Conservation (phyloP, 805 yeast genomes). For the Starmerella bacillaris region DNA sequence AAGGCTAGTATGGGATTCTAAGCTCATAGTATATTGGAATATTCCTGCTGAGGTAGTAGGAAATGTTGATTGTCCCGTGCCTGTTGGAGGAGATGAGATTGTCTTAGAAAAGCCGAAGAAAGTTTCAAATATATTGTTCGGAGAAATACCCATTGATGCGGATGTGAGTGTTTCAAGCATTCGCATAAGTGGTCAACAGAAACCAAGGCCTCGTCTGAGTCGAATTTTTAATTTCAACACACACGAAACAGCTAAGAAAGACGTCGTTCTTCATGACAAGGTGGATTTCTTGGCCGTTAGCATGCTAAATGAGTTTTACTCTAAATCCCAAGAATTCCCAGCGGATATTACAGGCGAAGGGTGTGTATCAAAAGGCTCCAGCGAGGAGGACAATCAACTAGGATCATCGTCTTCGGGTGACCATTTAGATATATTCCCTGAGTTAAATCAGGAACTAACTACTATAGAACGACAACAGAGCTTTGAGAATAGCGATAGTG, state of each 20-base stretch:
- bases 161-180: slow-evolving; percentile 15
- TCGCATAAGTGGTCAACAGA: slow-evolving; percentile 10
- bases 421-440: too few species aligned
- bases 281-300: slow-evolving; percentile 22
- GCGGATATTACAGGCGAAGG: too few species aligned
- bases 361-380: too few species aligned
- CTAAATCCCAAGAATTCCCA: too few species aligned
- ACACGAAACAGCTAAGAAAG: not conserved
- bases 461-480: too few species aligned
- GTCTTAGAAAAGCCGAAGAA: not conserved
- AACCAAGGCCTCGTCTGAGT: slow-evolving; percentile 8
- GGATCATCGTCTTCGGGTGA: too few species aligned
- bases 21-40: slow-evolving; percentile 24
- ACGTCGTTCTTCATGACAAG: slow-evolving; percentile 14
- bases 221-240: slow-evolving; percentile 2
- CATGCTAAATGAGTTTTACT: slow-evolving; percentile 20
- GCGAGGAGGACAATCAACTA: too few species aligned
- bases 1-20: slow-evolving; percentile 33
- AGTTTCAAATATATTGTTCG: slow-evolving; percentile 13
- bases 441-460: too few species aligned
- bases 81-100: slow-evolving; percentile 21
- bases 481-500: too few species aligned
- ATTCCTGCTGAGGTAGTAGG: slow-evolving; percentile 9
- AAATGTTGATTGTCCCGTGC: slow-evolving; percentile 16
- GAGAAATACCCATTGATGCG: slow-evolving; percentile 17